Base-by-base conservation (phyloP, 192 early-diverging fungal species). In the Coemansia sp. region DNA sequence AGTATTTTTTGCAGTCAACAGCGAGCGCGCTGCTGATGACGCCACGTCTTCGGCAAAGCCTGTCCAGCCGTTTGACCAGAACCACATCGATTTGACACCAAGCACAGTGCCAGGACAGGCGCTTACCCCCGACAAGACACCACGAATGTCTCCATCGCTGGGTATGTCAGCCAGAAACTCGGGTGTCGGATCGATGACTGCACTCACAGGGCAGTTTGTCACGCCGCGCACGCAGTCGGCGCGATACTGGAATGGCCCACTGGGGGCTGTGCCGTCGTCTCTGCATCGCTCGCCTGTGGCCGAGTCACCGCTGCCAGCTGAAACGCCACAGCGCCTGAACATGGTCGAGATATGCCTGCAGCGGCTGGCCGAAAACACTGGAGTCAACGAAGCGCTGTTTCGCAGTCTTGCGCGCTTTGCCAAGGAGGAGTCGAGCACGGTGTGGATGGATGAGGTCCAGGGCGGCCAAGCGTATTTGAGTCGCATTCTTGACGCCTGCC, bases 391-490 rank as follows among this genome's bases (percentile, higher is more conserved):
- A 37, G 55, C 70, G 14, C 66, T 81, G 11, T 81, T 81, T 51
- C 79, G 79, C 49, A 65, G 70, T 39, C 58, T 81, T 52, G 79
- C 79, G 6, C 74, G 79, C 2, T 81, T 76, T 70, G 79, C 74
- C 57, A 81, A 81, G 15, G 79, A 81, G 19, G 79, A 76, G 57
- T 76, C 73, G 10, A 61, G 69, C 50, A 56, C 45, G 37, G 62
- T 67, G 22, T 80, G 78, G 78, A 17, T 65, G 11, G 65, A 45
- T 38, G 62, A 63, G 32, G 62, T 49, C 4, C 63, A 38, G 0
- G 74, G 74, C 24, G 73, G 74, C 9, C 22, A 60, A 8, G 74
- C 70, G 1, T 73, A 73, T 48, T 58, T 81, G 50, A 70, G 63
- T 6, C 74, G 74, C 12, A 63, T 81, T 35, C 56, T 81, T 24